phyloP scores from a whole-genome alignment of 352 stramenopile genomes.

The Phytophthora pseudosyringae region DNA sequence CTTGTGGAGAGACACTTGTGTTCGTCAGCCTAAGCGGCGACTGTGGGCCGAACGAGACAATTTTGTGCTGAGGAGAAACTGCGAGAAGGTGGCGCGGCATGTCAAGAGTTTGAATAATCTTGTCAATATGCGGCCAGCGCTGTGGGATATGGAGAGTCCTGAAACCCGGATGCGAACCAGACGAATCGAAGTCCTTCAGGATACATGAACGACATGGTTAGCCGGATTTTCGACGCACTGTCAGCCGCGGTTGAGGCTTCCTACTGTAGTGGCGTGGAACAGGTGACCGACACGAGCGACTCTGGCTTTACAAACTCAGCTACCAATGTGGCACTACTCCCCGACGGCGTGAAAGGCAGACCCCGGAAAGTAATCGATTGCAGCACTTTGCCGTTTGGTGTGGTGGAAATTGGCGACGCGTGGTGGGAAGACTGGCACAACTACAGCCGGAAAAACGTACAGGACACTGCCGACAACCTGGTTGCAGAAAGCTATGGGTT shows the following conservation, averaged over 20 bases:
- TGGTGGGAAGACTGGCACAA: constrained; percentile 23
- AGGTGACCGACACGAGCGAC: not conserved
- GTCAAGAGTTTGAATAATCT: constrained; percentile 24
- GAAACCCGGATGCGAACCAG: constrained; percentile 7
- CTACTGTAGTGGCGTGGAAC: constrained; percentile 14
- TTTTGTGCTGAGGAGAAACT: constrained; percentile 25
- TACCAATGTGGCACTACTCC: not conserved
- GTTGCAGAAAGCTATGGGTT: constrained; percentile 58
- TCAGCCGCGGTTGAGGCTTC: constrained; percentile 28
- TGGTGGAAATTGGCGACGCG: constrained; percentile 4
- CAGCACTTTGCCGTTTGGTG: not conserved
- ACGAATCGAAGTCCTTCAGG: constrained; percentile 20
- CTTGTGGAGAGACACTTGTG: constrained; percentile 8
- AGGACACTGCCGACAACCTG: constrained; percentile 37
- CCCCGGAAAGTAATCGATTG: not conserved
- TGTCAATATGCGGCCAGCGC: constrained; percentile 13
- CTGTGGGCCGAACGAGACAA: constrained; percentile 30
- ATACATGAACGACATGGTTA: constrained; percentile 11
- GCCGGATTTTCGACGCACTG: constrained; percentile 32
- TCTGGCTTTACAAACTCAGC: not conserved
- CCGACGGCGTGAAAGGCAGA: not conserved
- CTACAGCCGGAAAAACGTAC: constrained; percentile 17
- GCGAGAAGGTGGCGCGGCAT: constrained; percentile 17
- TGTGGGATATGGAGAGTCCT: constrained; percentile 5
- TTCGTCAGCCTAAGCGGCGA: constrained; percentile 21